phyloP scores from a whole-genome alignment of 768 basidiomycete species.

The Psilocybe subaeruginosa region DNA sequence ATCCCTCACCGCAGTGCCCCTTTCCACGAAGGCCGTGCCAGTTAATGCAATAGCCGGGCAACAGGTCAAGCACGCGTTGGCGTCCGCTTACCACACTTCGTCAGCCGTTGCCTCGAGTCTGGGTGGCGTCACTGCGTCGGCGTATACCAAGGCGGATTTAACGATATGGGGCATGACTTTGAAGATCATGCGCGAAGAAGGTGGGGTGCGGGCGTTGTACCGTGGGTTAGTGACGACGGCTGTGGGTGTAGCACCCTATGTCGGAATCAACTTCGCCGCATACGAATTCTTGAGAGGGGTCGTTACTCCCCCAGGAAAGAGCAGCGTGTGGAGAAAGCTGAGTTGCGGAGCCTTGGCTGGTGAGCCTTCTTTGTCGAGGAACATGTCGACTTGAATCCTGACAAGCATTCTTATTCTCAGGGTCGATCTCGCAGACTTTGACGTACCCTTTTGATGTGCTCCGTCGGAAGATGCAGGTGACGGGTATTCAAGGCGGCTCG shows the following conservation, averaged over 20 bases:
- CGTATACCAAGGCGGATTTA: conserved; percentile 55
- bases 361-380: conserved; percentile 28
- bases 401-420: conserved; percentile 35
- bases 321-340: conserved; percentile 67
- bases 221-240: conserved; percentile 85
- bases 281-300: conserved; percentile 83
- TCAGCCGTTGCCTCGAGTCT: conserved; percentile 32
- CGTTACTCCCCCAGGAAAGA: conserved; percentile 84
- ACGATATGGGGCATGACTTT: conserved; percentile 88
- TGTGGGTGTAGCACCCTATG: conserved; percentile 88
- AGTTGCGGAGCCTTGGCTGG: conserved; percentile 88
- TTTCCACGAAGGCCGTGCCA: conserved; percentile 25
- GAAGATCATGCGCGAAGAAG: conserved; percentile 91
- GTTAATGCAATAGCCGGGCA: conserved; percentile 16
- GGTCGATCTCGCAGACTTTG: conserved; percentile 90
- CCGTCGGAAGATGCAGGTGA: conserved; percentile 94
- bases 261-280: conserved; percentile 91
- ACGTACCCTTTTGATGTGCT: conserved; percentile 97
- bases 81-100: conserved; percentile 63
- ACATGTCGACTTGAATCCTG: neutral
- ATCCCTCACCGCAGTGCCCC: conserved; percentile 29
- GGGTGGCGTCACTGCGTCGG: conserved; percentile 27
- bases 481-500: conserved; percentile 68
- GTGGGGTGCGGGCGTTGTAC: conserved; percentile 85
- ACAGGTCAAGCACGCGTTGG: conserved; percentile 35